Evolutionary conservation across 768 basidiomycete species (phyloP), one percentile per base, ranked within the genome.

Genomic region (Lentinula sp.): DNA sequence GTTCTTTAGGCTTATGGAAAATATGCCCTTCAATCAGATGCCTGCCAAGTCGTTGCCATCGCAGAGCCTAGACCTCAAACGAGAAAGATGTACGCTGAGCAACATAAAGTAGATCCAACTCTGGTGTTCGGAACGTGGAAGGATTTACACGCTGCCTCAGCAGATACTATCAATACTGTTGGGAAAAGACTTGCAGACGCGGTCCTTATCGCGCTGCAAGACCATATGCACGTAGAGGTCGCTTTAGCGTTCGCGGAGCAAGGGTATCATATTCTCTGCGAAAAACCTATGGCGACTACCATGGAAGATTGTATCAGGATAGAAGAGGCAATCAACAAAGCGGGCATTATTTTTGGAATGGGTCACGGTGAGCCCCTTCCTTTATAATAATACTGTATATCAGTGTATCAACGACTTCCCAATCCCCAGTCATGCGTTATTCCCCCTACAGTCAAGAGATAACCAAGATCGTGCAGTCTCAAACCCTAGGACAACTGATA

Each of bases 231-330:
- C 67, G 76, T 79, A 28, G 86, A 90, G 62, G 86, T 92, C 6
- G 82, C 88, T 0, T 69, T 82, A 8, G 90, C 87, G 0, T 93
- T 93, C 73, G 86, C 87, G 0, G 80, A 78, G 45, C 91, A 91
- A 67, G 91, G 91, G 1, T 95, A 95, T 68, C 87, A 93, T 66
- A 90, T 95, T 60, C 79, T 95, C 20, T 95, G 93, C 72, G 93
- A 95, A 80, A 95, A 95, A 70, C 93, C 93, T 0, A 91, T 95
- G 88, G 90, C 92, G 0, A 93, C 90, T 4, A 82, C 71, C 57
- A 66, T 89, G 41, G 77, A 81, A 57, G 91, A 91, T 64, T 90
- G 93, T 62, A 69, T 95, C 53, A 79, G 76, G 70, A 94, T 95
- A 78, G 85, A 90, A 63, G 75, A 77, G 36, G 89, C 85, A 0